Base-by-base conservation (phyloP, 495 filamentous ascomycete genomes). In the Oleoguttula mirabilis region DNA sequence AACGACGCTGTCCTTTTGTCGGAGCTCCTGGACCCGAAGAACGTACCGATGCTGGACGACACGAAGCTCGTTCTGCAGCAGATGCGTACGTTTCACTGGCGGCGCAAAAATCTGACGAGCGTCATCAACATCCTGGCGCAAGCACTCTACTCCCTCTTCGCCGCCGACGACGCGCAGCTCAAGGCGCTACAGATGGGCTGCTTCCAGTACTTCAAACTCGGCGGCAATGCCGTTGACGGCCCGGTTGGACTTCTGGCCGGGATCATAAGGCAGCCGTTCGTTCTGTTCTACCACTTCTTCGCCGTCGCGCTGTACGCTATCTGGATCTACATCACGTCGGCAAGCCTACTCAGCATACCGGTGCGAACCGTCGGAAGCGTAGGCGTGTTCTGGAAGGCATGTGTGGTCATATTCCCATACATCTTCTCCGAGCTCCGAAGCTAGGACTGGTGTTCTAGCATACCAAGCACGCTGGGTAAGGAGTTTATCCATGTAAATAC, bases 71-170 rank as follows among this genome's bases (percentile, higher is more conserved):
- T 98, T 1, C 54, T 75, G 8, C 66, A 64, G 35, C 80, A 83
- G 48, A 81, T 98, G 71, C 60, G 61, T 3, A 59, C 60, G 10
- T 93, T 96, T 65, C 85, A 96, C 68, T 94, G 84, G 86, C 61
- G 69, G 45, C 73, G 90, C 39, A 98, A 98, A 65, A 57, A 66
- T 28, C 67, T 84, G 10, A 82, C 84, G 0, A 74, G 75, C 24
- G 84, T 94, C 41, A 88, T 98, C 69, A 98, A 98, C 60, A 93
- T 95, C 45, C 77, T 98, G 1, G 88, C 92, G 0, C 81, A 87
- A 66, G 87, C 90, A 0, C 72, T 98, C 2, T 96, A 98, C 63
- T 62, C 67, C 19, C 71, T 96, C 1, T 98, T 98, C 61, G 84
- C 92, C 10, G 90, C 92, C 30, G 68, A 88, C 57, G 82, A 88